A percentile compares a stretch with the other conserved stretches of the same genome.
Conservation (phyloP, 495 filamentous ascomycete species). For the Podospora tetraspora region DNA sequence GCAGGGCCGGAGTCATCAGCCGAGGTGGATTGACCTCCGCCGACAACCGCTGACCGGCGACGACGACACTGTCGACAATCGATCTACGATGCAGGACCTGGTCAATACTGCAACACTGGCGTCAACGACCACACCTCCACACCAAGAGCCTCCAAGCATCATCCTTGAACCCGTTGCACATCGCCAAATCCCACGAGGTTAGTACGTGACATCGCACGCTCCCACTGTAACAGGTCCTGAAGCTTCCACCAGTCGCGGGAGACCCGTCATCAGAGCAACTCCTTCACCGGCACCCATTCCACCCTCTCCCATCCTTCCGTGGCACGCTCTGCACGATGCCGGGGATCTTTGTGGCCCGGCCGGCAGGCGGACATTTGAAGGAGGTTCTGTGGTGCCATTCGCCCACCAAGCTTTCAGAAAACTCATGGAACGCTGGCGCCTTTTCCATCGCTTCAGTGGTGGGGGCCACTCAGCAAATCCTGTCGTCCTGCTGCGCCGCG, state of each 20-base stretch:
- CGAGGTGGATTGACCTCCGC: not conserved
- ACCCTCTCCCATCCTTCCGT: too few species aligned
- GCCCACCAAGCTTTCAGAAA: not conserved
- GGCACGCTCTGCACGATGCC: not conserved
- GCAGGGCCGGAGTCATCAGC: not conserved
- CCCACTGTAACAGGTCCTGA: not conserved
- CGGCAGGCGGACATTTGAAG: not conserved
- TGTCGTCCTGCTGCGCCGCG: conserved; percentile 1
- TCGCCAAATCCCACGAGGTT: not conserved
- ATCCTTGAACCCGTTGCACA: not conserved
- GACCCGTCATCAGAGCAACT: not conserved
- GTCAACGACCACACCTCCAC: not conserved
- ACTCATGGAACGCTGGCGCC: conserved; percentile 10
- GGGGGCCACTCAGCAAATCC: not conserved
- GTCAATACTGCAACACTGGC: not conserved
- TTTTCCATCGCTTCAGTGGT: conserved; percentile 9
- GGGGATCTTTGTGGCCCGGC: not conserved
- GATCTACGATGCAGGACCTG: not conserved
- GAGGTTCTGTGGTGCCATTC: not conserved
- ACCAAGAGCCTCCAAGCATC: not conserved
- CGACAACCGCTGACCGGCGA: not conserved
- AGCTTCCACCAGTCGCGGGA: not conserved
- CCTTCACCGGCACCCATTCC: too few species aligned
- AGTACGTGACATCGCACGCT: not conserved
- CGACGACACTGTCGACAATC: not conserved